These are phyloP conservation scores for Xylaria castorea DNA, from an alignment of 495 filamentous ascomycete genomes.

Conservation along the genomic window DNA sequence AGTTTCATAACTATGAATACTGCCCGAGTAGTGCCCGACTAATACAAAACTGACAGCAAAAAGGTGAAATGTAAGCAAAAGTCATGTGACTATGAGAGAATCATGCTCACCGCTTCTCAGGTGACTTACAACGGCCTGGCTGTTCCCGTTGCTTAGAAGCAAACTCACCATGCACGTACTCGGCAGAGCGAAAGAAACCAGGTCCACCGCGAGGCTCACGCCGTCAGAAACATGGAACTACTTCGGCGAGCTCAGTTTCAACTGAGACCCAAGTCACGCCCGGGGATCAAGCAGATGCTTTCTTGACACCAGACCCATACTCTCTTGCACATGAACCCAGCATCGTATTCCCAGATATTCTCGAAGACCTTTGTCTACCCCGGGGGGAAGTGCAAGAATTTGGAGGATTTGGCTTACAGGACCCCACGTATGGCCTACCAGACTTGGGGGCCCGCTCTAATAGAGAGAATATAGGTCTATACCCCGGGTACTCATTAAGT, in stretches of 20 bases:
- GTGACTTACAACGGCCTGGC: slow-evolving; percentile 30
- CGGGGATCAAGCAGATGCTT: not conserved
- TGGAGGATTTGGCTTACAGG: not conserved
- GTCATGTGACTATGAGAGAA: not conserved
- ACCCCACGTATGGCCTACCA: not conserved
- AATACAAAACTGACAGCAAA: slow-evolving; percentile 19
- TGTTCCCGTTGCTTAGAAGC: slow-evolving; percentile 37
- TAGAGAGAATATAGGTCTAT: slow-evolving; percentile 11
- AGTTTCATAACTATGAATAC: not conserved
- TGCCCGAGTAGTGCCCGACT: not conserved
- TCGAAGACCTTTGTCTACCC: slow-evolving; percentile 2
- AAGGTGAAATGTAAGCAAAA: slow-evolving; percentile 36
- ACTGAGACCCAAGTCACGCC: not conserved
- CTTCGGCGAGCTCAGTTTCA: not conserved
- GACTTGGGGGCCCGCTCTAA: not conserved
- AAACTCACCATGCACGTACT: slow-evolving; percentile 34
- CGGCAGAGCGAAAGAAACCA: slow-evolving; percentile 35
- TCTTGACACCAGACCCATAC: not conserved
- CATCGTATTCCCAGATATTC: not conserved
- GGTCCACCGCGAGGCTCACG: slow-evolving; percentile 35
- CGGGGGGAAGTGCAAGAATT: not conserved
- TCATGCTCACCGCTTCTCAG: slow-evolving; percentile 13
- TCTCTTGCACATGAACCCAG: not conserved
- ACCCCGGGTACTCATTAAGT: slow-evolving; percentile 31
- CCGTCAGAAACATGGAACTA: slow-evolving; percentile 14